phyloP scores from a whole-genome alignment of 139 green algal species.

The Chlamydomonas eustigma region DNA sequence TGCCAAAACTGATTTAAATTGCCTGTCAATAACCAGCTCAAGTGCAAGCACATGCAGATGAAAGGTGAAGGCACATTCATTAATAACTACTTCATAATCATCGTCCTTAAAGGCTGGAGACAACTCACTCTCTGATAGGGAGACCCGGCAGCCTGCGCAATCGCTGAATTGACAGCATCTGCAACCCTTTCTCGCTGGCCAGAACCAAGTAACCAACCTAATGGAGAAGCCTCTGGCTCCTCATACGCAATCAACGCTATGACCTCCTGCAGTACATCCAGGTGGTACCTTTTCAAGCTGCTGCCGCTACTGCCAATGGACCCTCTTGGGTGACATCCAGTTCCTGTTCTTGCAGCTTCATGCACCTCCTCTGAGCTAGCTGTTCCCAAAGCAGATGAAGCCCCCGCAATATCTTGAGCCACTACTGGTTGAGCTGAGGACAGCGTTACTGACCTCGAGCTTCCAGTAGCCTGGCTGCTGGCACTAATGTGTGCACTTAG shows the following conservation, averaged over 20 bases:
- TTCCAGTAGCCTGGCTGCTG: too few species aligned
- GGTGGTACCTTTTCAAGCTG: neutral
- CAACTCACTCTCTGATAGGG: neutral
- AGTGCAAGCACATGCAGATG: neutral
- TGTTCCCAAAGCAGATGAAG: too few species aligned
- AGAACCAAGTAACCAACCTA: conserved; percentile 1
- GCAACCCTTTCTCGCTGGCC: neutral
- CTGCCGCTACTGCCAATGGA: neutral
- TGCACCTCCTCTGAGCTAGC: neutral
- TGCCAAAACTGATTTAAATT: too few species aligned
- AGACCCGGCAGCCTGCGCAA: neutral
- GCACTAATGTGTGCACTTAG: too few species aligned
- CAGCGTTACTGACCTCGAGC: too few species aligned
- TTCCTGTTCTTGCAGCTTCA: neutral
- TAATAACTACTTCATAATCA: neutral
- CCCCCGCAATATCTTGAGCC: too few species aligned
- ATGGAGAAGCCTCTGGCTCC: conserved; percentile 32
- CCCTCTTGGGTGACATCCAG: too few species aligned
- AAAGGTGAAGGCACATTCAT: neutral
- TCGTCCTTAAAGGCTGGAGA: neutral
- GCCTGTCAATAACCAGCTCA: neutral
- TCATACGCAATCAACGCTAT: conserved; percentile 78
- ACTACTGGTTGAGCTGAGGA: too few species aligned
- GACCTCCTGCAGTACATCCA: conserved; percentile 46
- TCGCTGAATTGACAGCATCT: neutral